Evolutionary conservation across 2,329 filamentous ascomycete genomes (phyloP), one percentile per base, ranked within the genome.

Genomic region (Apiospora koreana): DNA sequence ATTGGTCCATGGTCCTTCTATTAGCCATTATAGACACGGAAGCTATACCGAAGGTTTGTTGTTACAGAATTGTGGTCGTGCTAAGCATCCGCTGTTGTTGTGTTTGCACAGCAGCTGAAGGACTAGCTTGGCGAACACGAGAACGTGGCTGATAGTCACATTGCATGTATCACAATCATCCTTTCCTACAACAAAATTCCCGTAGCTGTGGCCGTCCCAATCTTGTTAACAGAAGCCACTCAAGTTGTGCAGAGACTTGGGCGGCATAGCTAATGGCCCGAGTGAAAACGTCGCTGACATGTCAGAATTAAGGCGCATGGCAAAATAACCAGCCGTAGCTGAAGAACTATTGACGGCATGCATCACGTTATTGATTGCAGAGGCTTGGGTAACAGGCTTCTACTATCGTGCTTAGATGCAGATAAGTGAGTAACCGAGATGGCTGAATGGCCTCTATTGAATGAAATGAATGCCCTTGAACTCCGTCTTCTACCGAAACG

Each of bases 401-500:
- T 38, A 23, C 14, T 5, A 2, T 12, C 23, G 10, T 28, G 23
- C 14, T 12, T 8, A 10, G 3, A 7, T 12, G 14, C 48, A 54
- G 48, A 54, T 6, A 7, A 0, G 31, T 0, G 31, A 35, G 8
- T 2, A 10, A 35, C 4, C 6, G 10, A 38, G 3, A 38, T 38
- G 31, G 16, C n/a, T 62, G 9, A n/a, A n/a, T 38, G 21, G 31
- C 9, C 28, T 62, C 54, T 62, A 38, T 35, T 18, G 31, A 23
- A 38, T n/a, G 0, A n/a, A 62, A 38, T 6, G 3, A 7, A 38
- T 8, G n/a, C 9, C 12, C 21, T 12, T 8, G 3, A 62, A 62
- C 54, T 62, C 54, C 54, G 18, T 62, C 54, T 38, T 62, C 54
- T 38, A 62, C 54, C 54, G 31, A 62, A 38, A 62, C 31, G 54